These are phyloP conservation scores for Zarea fungicola DNA, from an alignment of 2,329 filamentous ascomycete species.

Conservation along the genomic window DNA sequence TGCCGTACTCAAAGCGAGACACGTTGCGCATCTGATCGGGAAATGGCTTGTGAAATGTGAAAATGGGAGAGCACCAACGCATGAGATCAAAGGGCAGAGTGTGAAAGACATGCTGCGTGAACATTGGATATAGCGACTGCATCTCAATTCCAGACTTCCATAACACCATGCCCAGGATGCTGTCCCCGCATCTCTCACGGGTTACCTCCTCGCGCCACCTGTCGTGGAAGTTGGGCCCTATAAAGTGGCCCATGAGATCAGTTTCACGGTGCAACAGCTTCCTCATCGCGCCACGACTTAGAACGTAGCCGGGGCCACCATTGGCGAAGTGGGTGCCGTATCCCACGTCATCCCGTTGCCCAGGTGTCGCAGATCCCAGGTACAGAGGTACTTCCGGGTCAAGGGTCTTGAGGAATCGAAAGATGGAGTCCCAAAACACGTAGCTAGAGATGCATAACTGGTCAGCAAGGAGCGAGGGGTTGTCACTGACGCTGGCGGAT, in stretches of 20 bases:
- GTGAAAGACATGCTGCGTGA: conserved; percentile 12
- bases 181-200: conserved; percentile 15
- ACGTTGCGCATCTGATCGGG: conserved; percentile 13
- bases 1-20: conserved; percentile 14
- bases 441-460: conserved; percentile 6
- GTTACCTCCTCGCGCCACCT: conserved; percentile 9
- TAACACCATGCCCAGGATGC: conserved; percentile 10
- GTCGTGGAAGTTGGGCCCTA: conserved; percentile 6
- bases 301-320: conserved; percentile 16
- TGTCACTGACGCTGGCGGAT: background rate
- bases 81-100: conserved; percentile 10
- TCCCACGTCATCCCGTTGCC: background rate
- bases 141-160: conserved; percentile 11
- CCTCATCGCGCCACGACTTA: conserved; percentile 16
- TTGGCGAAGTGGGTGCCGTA: conserved; percentile 14
- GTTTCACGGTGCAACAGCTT: conserved; percentile 12
- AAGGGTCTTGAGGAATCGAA: conserved; percentile 13
- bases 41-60: conserved; percentile 15
- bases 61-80: conserved; percentile 15
- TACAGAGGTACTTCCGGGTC: conserved; percentile 8
- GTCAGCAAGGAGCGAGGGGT: background rate
- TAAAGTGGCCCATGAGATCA: background rate
- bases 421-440: conserved; percentile 17
- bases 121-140: conserved; percentile 15
- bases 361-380: conserved; percentile 10